phyloP scores from a whole-genome alignment of 345 rosid genomes.

The Brassica rapa region DNA sequence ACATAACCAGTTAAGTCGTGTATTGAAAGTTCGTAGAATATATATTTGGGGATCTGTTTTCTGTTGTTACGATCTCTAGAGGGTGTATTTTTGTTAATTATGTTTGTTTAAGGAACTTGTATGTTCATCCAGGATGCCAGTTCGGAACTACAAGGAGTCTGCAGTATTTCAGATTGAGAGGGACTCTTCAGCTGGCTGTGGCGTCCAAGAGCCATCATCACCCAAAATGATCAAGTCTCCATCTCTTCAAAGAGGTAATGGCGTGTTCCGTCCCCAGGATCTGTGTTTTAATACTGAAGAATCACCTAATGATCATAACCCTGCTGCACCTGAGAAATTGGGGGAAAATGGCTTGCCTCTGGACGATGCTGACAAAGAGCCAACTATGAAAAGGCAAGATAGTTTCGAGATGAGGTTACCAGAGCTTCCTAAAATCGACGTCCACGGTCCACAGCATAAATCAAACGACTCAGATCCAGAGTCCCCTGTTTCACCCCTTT shows the following conservation, averaged over 20 bases:
- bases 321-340: constrained; percentile 69
- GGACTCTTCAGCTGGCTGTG: constrained; percentile 83
- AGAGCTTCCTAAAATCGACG: constrained; percentile 88
- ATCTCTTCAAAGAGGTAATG: constrained; percentile 85
- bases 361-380: constrained; percentile 76
- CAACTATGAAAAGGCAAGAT: constrained; percentile 93
- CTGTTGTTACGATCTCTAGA: constrained; percentile 10
- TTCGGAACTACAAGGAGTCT: constrained; percentile 62
- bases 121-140: constrained; percentile 80
- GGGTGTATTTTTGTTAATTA: constrained; percentile 23
- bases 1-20: constrained; percentile 4
- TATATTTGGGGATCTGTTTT: constrained; percentile 4
- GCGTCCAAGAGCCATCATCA: constrained; percentile 86
- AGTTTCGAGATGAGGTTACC: constrained; percentile 98
- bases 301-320: constrained; percentile 66
- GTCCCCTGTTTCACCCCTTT: constrained; percentile 97
- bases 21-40: constrained; percentile 16
- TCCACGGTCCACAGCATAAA: constrained; percentile 62
- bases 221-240: constrained; percentile 89
- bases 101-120: constrained; percentile 20
- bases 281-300: constrained; percentile 60
- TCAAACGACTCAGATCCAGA: constrained; percentile 96
- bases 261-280: constrained; percentile 58
- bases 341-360: constrained; percentile 62
- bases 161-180: constrained; percentile 78